Evolutionary conservation across 345 rosid genomes (phyloP).

Genomic region (Luvunga scandens): DNA sequence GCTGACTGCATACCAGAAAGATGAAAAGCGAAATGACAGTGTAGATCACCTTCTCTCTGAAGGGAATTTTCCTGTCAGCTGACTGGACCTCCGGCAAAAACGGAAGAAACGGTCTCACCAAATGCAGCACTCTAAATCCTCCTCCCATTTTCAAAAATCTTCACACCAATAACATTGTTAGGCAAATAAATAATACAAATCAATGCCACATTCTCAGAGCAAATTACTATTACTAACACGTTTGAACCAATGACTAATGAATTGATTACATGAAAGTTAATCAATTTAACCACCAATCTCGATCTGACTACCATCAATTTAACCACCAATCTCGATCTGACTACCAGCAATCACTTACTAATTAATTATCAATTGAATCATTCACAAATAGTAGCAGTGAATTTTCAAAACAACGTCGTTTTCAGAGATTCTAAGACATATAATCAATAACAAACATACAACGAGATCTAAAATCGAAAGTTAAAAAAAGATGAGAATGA

Average conservation of each 20-base stretch:
- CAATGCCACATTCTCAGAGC: background rate
- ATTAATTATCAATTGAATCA: background rate
- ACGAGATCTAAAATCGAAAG: background rate
- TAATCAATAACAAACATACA: background rate
- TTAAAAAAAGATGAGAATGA: background rate
- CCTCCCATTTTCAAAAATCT: conserved; percentile 47
- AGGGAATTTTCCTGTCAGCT: conserved; percentile 65
- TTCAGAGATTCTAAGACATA: background rate
- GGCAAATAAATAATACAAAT: background rate
- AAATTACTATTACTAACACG: too few species aligned
- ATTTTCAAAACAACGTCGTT: background rate
- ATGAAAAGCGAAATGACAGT: conserved; percentile 57
- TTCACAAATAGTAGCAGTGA: background rate
- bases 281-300: too few species aligned
- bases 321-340: background rate
- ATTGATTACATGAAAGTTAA: too few species aligned
- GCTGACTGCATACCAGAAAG: conserved; percentile 72
- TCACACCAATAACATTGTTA: background rate
- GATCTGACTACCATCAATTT: too few species aligned
- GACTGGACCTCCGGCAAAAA: conserved; percentile 62
- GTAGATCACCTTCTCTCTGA: conserved; percentile 66
- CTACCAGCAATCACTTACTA: background rate
- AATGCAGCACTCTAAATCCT: conserved; percentile 63
- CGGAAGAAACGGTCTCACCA: conserved; percentile 64
- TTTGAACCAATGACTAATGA: too few species aligned